Base-by-base conservation (phyloP, 2,329 filamentous ascomycete genomes). In the Colletotrichum sp. region DNA sequence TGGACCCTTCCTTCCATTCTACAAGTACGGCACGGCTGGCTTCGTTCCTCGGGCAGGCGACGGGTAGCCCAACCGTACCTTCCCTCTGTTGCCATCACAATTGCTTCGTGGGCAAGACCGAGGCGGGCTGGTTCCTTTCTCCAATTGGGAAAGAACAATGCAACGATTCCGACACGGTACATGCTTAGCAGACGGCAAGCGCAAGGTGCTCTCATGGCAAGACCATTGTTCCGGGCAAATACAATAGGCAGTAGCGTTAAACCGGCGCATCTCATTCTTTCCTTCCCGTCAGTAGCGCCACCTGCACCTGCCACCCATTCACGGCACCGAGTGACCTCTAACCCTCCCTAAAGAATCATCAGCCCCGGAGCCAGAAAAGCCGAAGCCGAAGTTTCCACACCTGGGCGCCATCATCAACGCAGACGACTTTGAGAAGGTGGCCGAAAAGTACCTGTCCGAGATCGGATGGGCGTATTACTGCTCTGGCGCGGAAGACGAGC, bases 401-500 rank as follows among this genome's bases (percentile, higher is more conserved):
- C 75, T 85, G n/a, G 75, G 66, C 34, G 79, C 75, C 36, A 77
- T 86, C 30, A 81, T 85, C 77, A 85, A 83, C 67, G 78, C 83
- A 2, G 78, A 84, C 60, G 85, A 86, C 69, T 86, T 86, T 64
- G 84, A 86, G 65, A 73, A 78, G n/a, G 80, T 83, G 4, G 84
- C 84, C 4, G 73, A 83, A 60, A 74, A 74, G 15, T 78, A 82
- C 38, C 77, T 85, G 4, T 72, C 80, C 21, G 34, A 38, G 9
- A 70, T 64, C 7, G 67, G 72, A 48, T 77, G 75, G 75, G 75
- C 94, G 64, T 98, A 98, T 86, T 98, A 98, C 86, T 96, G 91
- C 85, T 97, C 95, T 1, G 94, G 94, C 2, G 88, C 90, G 71
- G 95, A 98, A 83, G 95, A 98, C 83, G 88, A 95, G 48, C 83